A percentile compares a stretch with the other conserved stretches of the same genome.
phyloP scores from a whole-genome alignment of 2,329 filamentous ascomycete species.

The Trichophyton verrucosum region DNA sequence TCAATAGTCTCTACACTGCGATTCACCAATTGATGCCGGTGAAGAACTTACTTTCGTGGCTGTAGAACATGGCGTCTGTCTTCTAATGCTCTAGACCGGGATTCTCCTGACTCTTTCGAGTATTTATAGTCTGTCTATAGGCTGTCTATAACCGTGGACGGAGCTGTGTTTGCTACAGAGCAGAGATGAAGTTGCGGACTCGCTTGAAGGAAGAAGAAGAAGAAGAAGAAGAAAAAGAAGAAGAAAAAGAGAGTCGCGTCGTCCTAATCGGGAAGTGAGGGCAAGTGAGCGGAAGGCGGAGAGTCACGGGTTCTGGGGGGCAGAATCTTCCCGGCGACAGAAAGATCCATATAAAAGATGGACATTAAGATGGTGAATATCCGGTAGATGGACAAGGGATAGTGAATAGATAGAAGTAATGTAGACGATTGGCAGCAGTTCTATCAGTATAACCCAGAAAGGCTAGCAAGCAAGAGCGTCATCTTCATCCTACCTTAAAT shows the following conservation, averaged over 20 bases:
- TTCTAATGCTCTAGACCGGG: neutral
- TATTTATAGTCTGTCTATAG: neutral
- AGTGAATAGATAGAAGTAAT: neutral
- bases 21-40: neutral
- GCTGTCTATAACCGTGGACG: no score
- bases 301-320: neutral
- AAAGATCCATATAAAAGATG: neutral
- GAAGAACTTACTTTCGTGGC: conserved; percentile 64
- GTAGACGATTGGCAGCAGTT: neutral
- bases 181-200: neutral
- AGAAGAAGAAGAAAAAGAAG: neutral
- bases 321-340: neutral
- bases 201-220: neutral
- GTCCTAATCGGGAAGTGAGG: conserved; percentile 4
- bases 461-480: neutral
- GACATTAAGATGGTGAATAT: neutral
- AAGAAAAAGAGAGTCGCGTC: neutral
- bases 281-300: conserved; percentile 1
- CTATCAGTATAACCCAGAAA: neutral
- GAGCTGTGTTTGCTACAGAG: no score
- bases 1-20: neutral
- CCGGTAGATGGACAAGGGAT: neutral
- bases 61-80: conserved; percentile 66
- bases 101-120: neutral
- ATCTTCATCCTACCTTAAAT: neutral